Base-by-base conservation (phyloP, 2,329 filamentous ascomycete genomes). In the Boeremia lycopersici region DNA sequence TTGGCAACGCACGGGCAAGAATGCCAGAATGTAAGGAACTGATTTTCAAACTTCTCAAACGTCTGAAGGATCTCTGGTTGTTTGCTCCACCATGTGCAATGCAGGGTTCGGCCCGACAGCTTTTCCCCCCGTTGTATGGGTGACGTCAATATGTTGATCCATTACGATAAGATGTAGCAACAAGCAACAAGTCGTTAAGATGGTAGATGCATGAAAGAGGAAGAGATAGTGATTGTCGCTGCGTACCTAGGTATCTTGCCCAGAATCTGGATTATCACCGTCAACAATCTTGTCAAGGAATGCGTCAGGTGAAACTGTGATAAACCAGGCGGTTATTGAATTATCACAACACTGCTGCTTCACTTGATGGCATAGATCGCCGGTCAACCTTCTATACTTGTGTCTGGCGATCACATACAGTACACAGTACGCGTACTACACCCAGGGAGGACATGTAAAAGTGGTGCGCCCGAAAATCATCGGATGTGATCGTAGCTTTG, bases 1-100 rank as follows among this genome's bases (percentile, higher is more conserved):
- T 23, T 23, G 19, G 19, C 19, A 23, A 23, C 19, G 19, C 19
- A 23, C 19, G 19, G 19, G 19, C 19, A 23, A 23, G 19, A 23
- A 23, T 5, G 5, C 19, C 19, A 23, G 19, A 23, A 23, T 23
- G 19, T 23, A 19, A 48, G 40, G 34, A 19, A 23, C 25, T 15
- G 42, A 48, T 48, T 47, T 44, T 56, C 53, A 42, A 29, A 38
- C 48, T 23, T 35, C 39, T 35, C 47, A 43, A 44, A 51, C 43
- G 48, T 23, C 8, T 35, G 39, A 33, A 43, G 48, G 17, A 43
- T 47, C 47, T 47, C 48, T 47, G 30, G 48, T 44, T 39, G 26
- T 44, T 39, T 26, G 53, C 26, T 38, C 53, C 53, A 56, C 53
- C 48, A 34, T 56, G 44, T 15, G 46, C 8, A 19, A 28, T 12